Evolutionary conservation across 306 rosid species (phyloP), one percentile per base, ranked within the genome.

Genomic region (Rosa rugosa): DNA sequence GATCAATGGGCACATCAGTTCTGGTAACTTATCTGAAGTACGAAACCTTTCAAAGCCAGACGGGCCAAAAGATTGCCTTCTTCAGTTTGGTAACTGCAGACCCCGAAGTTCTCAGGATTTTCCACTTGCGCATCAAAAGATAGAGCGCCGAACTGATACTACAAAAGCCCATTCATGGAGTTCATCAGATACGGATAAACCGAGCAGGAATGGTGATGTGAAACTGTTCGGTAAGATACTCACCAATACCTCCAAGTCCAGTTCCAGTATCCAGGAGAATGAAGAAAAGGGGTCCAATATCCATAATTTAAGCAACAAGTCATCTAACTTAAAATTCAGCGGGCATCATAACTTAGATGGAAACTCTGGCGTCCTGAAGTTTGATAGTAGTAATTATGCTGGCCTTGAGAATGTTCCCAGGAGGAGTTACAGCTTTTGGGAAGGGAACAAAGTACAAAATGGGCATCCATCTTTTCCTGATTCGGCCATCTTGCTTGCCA

Each of bases 151-250:
- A 6, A 73, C 70, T 78, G 90, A 82, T 75, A 79, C 79, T 76
- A 36, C 22, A 68, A 89, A 76, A 69, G 44, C 85, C 27, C 77
- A 27, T 45, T 59, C 82, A 65, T 72, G 45, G 50, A 83, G 85
- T 72, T 84, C 80, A 3, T 77, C 88, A 18, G 97, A 90, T 83
- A 83, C 94, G 0, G 97, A 91, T 51, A 86, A 85, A 72, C 82
- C 88, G 27, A 76, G 88, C 81, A 81, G 91, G 86, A 90, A 90
- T 82, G 95, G 99, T 84, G 91, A 91, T 81, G 96, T 96, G 85
- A 96, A 96, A 76, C 88, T 96, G 80, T 93, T 93, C 60, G 99
- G 99, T 27, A 87, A 91, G 87, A 93, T 96, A 84, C 89, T 93
- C 2, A 89, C 90, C 68, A 85, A 83, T 83, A 82, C 97, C 27